Evolutionary conservation across 1,284 basidiomycete species (phyloP), one percentile per base, ranked within the genome.

Genomic region (Gomphus sp.): DNA sequence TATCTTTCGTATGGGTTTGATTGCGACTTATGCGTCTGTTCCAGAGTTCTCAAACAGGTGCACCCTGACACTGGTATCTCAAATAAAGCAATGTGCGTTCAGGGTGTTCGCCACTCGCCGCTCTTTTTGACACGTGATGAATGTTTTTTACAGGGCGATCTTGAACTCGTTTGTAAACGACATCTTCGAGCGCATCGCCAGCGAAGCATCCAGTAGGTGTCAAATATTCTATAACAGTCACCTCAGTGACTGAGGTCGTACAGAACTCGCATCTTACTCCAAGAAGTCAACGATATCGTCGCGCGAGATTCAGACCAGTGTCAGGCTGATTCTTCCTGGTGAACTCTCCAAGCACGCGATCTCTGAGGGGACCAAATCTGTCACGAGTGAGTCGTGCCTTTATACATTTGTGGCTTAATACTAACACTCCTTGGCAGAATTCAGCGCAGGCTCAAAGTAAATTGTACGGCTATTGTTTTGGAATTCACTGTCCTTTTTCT

Each of bases 281-380:
- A 85, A 85, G 78, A 84, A 84, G 76, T 84, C 82, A 25, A 87
- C 85, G 63, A 86, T 87, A 73, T 85, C 84, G 52, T 85, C 84
- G 45, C 81, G 84, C 63, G 85, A 87, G 75, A 86, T 87, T 69
- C 85, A 87, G 72, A 87, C 85, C n/a, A 73, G 81, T 56, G 84
- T 85, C 61, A 80, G 85, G 60, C 77, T 87, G 62, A 85, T 87
- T 72, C 77, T 87, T 41, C 85, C 85, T 56, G 85, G 84, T 71
- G 85, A 89, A 72, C 76, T 88, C 59, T 84, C 84, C 66, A 90
- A 89, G 80, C 87, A 90, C 74, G 87, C 87, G 69, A 88, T 91
- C 74, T 89, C 87, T 22, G 89, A 91, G 74, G 89, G 89, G 49
- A 88, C 85, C 62, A 88, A 87, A 76, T 58, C 57, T 34, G 57